Evolutionary conservation across 352 stramenopile genomes (phyloP), one percentile per base, ranked within the genome.

Genomic region (Phytophthora brassicae): DNA sequence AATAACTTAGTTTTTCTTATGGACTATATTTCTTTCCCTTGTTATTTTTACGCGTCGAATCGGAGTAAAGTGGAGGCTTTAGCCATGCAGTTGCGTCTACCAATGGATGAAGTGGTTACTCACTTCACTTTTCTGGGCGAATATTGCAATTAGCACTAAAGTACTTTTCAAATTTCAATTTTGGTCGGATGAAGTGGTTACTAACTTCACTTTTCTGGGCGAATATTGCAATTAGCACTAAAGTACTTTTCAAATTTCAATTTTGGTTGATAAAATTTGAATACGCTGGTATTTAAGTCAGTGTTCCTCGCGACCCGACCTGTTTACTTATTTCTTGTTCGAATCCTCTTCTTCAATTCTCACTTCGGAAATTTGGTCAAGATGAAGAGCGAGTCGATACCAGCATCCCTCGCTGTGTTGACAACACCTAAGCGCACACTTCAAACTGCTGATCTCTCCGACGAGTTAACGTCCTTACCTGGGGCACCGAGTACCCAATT

Each of bases 101-200:
- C 83, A 6, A 44, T 79, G 9, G 70, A 84, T 8, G 64, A 83
- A 53, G 83, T 92, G 6, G 56, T 64, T 0, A 42, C 60, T 6
- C 74, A 88, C 48, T 89, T 92, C 52, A 41, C 47, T 20, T 92
- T 92, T 57, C 66, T 90, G 29, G 61, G 74, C 11, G 29, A 64
- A 1, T 84, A 74, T 59, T 74, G 61, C 50, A 50, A 59, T 19
- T 60, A 44, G 51, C 19, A 7, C n/a, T 45, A 17, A 17, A 4
- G 39, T 28, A n/a, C n/a, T 45, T 12, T 38, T 38, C 31, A 38
- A 38, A 38, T 4, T 31, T 31, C 31, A 12, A n/a, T 38, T 38
- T 38, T 38, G 26, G 26, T 31, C 26, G 26, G 70, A 84, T 8
- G 64, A 83, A 53, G 83, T 92, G 6, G 56, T 64, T 0, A 42